phyloP scores from a whole-genome alignment of 2,329 filamentous ascomycete species.

The Verticillium albo-atrum region DNA sequence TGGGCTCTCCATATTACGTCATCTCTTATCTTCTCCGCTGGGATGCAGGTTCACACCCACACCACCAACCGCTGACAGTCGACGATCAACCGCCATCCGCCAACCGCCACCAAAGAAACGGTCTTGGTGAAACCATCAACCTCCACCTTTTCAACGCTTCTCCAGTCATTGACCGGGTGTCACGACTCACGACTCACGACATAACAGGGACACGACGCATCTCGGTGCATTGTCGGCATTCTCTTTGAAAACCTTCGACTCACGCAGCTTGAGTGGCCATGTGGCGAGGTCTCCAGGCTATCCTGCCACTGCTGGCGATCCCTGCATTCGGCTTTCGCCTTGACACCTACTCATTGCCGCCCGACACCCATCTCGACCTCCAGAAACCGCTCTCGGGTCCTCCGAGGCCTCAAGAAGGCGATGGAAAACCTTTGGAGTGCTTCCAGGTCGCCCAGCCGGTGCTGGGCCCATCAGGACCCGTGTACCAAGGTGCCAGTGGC shows the following conservation, averaged over 20 bases:
- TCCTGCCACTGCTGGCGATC: not conserved
- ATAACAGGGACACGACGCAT: not conserved
- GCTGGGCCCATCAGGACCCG: slow-evolving; percentile 39
- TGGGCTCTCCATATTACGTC: not conserved
- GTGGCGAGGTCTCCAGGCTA: not conserved
- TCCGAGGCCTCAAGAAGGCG: not conserved
- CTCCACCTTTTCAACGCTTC: not conserved
- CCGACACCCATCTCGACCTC: not conserved
- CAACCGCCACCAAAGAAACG: not conserved
- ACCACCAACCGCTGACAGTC: not conserved
- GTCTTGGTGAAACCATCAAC: not conserved
- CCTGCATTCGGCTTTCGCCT: not conserved
- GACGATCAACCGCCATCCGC: not conserved
- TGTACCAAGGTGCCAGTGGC: slow-evolving; percentile 4
- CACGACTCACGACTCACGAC: not conserved
- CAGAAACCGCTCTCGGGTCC: not conserved
- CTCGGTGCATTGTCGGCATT: not conserved
- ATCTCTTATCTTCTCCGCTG: not conserved
- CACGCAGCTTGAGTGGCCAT: not conserved
- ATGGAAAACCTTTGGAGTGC: slow-evolving; percentile 42
- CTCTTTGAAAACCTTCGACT: not conserved
- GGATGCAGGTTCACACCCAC: not conserved
- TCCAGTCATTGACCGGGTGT: not conserved
- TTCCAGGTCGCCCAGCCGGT: slow-evolving; percentile 69
- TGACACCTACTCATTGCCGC: not conserved